Conservation (phyloP, 768 basidiomycete genomes). For the Pisolithus albus region DNA sequence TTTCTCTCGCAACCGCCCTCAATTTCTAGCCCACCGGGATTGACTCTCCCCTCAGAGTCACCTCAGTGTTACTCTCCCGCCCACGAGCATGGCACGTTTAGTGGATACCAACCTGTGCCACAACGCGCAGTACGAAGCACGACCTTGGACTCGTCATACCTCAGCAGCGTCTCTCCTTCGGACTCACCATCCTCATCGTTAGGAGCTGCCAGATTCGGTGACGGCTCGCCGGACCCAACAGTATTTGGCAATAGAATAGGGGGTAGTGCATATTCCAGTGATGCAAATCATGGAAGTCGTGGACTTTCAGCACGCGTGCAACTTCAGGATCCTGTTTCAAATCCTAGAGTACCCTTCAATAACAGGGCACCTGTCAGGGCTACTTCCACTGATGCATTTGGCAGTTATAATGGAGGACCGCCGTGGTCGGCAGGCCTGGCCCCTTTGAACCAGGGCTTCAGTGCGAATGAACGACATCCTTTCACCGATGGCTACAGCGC, state of each 20-base stretch:
- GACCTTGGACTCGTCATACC: conserved; percentile 54
- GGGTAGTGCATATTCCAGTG: conserved; percentile 31
- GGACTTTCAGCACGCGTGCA: conserved; percentile 29
- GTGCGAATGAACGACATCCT: conserved; percentile 15
- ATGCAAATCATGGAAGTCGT: conserved; percentile 31
- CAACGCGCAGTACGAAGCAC: conserved; percentile 50
- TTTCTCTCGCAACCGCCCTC: conserved; percentile 51
- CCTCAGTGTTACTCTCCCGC: conserved; percentile 37
- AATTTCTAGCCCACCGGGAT: conserved; percentile 45
- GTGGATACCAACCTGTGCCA: conserved; percentile 62
- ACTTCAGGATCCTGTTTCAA: conserved; percentile 36
- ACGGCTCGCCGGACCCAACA: conserved; percentile 63
- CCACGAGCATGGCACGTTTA: conserved; percentile 35
- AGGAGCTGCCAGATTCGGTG: conserved; percentile 54
- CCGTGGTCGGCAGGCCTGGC: conserved; percentile 31
- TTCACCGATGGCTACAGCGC: conserved; percentile 22
- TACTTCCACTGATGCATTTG: conserved; percentile 34
- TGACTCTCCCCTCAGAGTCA: conserved; percentile 43
- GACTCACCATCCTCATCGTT: conserved; percentile 73
- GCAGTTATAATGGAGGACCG: conserved; percentile 28
- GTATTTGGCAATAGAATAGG: conserved; percentile 44
- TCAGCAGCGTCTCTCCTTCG: conserved; percentile 47
- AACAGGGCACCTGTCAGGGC: conserved; percentile 27
- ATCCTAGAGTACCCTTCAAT: conserved; percentile 31
- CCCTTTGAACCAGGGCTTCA: conserved; percentile 15